Base-by-base conservation (phyloP, 164 flowering plant species). In the Umbellularia californica region DNA sequence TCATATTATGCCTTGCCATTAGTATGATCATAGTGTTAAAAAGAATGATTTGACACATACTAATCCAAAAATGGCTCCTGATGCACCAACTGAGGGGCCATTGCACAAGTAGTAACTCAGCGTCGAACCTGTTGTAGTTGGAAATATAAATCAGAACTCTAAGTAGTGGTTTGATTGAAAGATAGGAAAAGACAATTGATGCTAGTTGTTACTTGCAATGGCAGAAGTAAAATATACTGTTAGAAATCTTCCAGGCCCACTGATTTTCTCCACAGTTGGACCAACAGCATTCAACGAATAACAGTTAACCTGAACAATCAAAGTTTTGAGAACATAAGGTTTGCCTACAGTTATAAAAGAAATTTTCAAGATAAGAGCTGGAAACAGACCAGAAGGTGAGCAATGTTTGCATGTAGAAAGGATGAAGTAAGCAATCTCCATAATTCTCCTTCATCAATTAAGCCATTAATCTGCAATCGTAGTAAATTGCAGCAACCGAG, bases 21-120 rank as follows among this genome's bases (percentile, higher is more conserved):
- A 7, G 11, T 41, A 41, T 41, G 47, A 41, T 41, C 11, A 9
- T 7, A 41, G 47, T 41, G 47, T 5, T 7, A 25, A 30, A 55
- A 27, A 72, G n/a, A 55, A 25, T 19, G 62, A 13, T 65, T 20
- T 70, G 7, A 72, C 64, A 80, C 89, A 79, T 85, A 94, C 98
- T 67, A 94, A 73, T 83, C 98, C 98, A 83, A 91, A 92, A 70
- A 94, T 89, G 75, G 97, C 98, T 79, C 98, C 98, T 9, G 98
- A 94, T 47, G 98, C 98, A 80, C 98, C 98, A 81, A 94, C 92
- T 1, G 97, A 80, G 68, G 97, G 93, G 51, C 87, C 81, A 77
- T 87, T 86, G 83, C 88, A 79, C 75, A 89, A 84, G 84, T 85
- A 82, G 76, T 94, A 94, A 82, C 98, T 94, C 87, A 82, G 85